A percentile compares a stretch with the other conserved stretches of the same genome.
phyloP scores from a whole-genome alignment of 2,329 filamentous ascomycete species.

The Arthrobotrys iridis region DNA sequence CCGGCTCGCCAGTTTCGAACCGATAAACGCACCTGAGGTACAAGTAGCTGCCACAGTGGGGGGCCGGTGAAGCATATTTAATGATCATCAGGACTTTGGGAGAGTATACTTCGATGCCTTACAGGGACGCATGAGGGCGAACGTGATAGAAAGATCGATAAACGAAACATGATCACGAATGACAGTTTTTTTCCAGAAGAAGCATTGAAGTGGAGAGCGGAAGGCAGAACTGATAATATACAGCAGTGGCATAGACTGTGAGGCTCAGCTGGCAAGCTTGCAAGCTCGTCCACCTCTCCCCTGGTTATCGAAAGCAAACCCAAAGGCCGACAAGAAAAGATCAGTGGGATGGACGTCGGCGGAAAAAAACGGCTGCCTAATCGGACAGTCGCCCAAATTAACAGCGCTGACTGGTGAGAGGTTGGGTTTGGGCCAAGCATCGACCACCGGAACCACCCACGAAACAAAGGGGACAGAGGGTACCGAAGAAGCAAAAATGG shows the following conservation, averaged over 20 bases:
- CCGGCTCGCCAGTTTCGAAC: background rate
- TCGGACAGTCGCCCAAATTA: constrained; percentile 34
- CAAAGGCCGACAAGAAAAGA: constrained; percentile 25
- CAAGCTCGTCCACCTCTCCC: background rate
- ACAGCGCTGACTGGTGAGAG: constrained; percentile 17
- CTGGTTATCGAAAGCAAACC: constrained; percentile 22
- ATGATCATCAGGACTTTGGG: constrained; percentile 11
- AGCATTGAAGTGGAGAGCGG: constrained; percentile 26
- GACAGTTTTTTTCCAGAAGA: constrained; percentile 36
- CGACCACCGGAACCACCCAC: constrained; percentile 37
- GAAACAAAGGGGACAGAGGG: constrained; percentile 43
- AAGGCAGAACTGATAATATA: background rate
- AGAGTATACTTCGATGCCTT: constrained; percentile 20
- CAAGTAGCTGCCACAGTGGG: background rate
- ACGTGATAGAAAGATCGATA: constrained; percentile 24
- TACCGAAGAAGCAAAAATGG: constrained; percentile 48
- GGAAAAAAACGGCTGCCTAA: constrained; percentile 45
- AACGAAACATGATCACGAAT: constrained; percentile 32
- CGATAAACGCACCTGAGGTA: too few species aligned
- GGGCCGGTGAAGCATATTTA: background rate
- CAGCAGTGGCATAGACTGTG: background rate
- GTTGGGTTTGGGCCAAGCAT: constrained; percentile 37
- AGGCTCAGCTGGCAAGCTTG: constrained; percentile 14
- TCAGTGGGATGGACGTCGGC: background rate
- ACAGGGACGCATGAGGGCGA: constrained; percentile 25